Percentiles rank a stretch among this genome's conserved stretches.
These are phyloP conservation scores for Termitomyces sp. DNA, from an alignment of 768 basidiomycete genomes.

Conservation along the genomic window DNA sequence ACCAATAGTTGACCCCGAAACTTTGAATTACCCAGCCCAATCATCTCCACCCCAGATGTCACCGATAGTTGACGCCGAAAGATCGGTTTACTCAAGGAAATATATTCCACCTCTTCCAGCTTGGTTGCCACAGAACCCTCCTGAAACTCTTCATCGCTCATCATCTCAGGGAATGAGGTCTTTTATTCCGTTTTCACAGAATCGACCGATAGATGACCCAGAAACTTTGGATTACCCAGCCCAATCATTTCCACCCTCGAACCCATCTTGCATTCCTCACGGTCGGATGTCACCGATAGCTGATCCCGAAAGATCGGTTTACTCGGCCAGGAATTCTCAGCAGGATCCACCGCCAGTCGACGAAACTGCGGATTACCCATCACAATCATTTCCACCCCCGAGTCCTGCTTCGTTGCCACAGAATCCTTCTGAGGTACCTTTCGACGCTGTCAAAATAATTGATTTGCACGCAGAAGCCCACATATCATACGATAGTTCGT, in stretches of 20 bases:
- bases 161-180: neutral
- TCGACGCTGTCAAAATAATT: neutral
- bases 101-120: no score
- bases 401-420: neutral
- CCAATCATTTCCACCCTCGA: no score
- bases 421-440: neutral
- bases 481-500: neutral
- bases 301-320: no score
- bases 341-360: no score
- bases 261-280: no score
- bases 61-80: no score
- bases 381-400: neutral
- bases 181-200: neutral
- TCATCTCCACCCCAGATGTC: no score
- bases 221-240: neutral
- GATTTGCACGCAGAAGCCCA: neutral
- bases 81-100: no score
- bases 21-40: neutral
- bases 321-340: no score
- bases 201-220: neutral
- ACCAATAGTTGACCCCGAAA: neutral
- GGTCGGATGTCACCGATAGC: no score
- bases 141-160: no score
- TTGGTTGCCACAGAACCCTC: no score
- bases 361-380: neutral